phyloP scores from a whole-genome alignment of 352 stramenopile genomes.

The Phytophthora quininea region DNA sequence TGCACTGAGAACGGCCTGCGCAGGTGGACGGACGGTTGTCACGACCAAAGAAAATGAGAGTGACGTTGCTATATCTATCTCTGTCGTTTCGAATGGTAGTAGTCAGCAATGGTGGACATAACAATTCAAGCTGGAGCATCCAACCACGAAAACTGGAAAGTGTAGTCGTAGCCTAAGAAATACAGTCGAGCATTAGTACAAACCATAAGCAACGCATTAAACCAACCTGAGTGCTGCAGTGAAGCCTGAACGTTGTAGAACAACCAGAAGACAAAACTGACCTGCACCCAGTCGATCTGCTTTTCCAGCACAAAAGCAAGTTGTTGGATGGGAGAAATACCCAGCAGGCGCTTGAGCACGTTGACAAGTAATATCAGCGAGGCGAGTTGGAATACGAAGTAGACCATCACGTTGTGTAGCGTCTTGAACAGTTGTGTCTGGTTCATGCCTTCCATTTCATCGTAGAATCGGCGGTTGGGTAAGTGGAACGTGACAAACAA shows the following conservation, averaged over 20 bases:
- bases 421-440: conserved; percentile 3
- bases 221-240: conserved; percentile 7
- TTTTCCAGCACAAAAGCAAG: conserved; percentile 46
- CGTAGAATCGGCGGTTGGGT: conserved; percentile 22
- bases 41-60: too few relatives aligned
- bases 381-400: conserved; percentile 9
- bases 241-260: conserved; percentile 29
- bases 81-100: too few relatives aligned
- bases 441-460: not conserved
- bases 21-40: too few relatives aligned
- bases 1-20: too few relatives aligned
- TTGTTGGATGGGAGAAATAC: conserved; percentile 22
- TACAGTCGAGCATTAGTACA: not conserved
- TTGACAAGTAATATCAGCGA: not conserved
- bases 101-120: too few relatives aligned
- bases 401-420: conserved; percentile 5
- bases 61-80: too few relatives aligned
- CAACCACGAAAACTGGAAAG: not conserved
- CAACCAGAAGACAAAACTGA: conserved; percentile 40
- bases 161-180: not conserved
- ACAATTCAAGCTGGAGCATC: too few relatives aligned
- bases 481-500: conserved; percentile 8
- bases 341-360: conserved; percentile 3
- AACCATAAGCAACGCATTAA: not conserved
- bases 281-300: conserved; percentile 25